A percentile compares a stretch with the other conserved stretches of the same genome.
Conservation (phyloP, 2,329 filamentous ascomycete genomes). For the Rhynchosporium graminicola region DNA sequence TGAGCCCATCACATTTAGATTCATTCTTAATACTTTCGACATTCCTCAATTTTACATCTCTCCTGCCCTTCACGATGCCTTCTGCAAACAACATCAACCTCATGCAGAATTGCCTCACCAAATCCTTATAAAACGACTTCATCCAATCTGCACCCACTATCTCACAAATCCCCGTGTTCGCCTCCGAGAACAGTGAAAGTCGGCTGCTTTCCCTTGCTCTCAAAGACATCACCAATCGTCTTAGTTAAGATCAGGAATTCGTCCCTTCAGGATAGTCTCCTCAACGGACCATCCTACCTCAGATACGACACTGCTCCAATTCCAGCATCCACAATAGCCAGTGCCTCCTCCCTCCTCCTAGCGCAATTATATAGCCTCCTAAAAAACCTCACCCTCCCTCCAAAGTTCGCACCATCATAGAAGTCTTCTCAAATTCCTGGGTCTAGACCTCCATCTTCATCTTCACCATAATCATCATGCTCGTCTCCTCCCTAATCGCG, state of each 20-base stretch:
- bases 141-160: constrained; percentile 26
- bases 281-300: constrained; percentile 22
- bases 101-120: constrained; percentile 31
- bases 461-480: constrained; percentile 19
- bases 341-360: constrained; percentile 14
- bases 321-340: background rate
- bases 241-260: constrained; percentile 27
- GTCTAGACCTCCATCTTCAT: constrained; percentile 27
- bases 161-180: background rate
- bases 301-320: constrained; percentile 10
- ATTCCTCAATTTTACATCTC: constrained; percentile 20
- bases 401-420: constrained; percentile 1
- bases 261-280: constrained; percentile 24
- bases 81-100: constrained; percentile 24
- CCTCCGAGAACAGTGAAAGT: constrained; percentile 13
- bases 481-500: constrained; percentile 23
- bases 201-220: constrained; percentile 24
- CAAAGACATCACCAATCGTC: constrained; percentile 25
- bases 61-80: constrained; percentile 22
- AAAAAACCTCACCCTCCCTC: constrained; percentile 21
- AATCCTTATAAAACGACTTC: constrained; percentile 23
- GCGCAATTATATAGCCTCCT: constrained; percentile 12
- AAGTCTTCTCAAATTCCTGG: constrained; percentile 14
- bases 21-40: constrained; percentile 23
- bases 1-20: constrained; percentile 20